Evolutionary conservation across 768 basidiomycete species (phyloP).

Genomic region (Pleurotus tuber-regium): DNA sequence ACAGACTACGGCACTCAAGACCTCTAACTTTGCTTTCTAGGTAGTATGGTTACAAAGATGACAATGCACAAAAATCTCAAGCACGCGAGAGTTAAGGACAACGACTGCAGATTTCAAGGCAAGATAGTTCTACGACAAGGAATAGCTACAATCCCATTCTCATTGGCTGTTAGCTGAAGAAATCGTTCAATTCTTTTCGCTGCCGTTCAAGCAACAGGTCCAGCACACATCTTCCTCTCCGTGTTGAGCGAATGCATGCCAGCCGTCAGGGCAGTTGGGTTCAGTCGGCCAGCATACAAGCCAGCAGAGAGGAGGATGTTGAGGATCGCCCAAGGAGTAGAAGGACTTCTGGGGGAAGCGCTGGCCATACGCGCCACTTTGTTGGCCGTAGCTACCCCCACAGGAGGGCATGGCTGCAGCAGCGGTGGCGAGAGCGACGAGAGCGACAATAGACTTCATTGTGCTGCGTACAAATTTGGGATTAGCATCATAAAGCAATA

Average conservation of each 20-base stretch:
- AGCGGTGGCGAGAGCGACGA: constrained; percentile 3
- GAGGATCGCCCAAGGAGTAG: background rate
- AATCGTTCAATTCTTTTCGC: background rate
- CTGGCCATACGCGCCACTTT: background rate
- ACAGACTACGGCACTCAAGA: too few relatives aligned
- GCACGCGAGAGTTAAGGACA: too few relatives aligned
- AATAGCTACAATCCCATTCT: too few relatives aligned
- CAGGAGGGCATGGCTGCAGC: background rate
- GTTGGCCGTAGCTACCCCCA: background rate
- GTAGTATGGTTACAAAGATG: too few relatives aligned
- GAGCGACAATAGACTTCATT: constrained; percentile 1
- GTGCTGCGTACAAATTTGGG: background rate
- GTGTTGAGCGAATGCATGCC: background rate
- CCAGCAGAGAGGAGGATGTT: constrained; percentile 6
- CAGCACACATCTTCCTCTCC: background rate
- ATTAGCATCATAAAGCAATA: too few relatives aligned
- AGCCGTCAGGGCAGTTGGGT: background rate
- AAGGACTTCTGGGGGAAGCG: background rate
- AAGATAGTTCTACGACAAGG: too few relatives aligned
- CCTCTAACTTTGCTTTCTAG: too few relatives aligned
- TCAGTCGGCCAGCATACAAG: background rate
- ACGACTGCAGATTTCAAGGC: too few relatives aligned
- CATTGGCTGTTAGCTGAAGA: too few relatives aligned
- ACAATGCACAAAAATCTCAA: too few relatives aligned
- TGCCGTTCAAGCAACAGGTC: constrained; percentile 5